Evolutionary conservation across 2,329 filamentous ascomycete species (phyloP).

Genomic region (Sporothrix dimorphospora): DNA sequence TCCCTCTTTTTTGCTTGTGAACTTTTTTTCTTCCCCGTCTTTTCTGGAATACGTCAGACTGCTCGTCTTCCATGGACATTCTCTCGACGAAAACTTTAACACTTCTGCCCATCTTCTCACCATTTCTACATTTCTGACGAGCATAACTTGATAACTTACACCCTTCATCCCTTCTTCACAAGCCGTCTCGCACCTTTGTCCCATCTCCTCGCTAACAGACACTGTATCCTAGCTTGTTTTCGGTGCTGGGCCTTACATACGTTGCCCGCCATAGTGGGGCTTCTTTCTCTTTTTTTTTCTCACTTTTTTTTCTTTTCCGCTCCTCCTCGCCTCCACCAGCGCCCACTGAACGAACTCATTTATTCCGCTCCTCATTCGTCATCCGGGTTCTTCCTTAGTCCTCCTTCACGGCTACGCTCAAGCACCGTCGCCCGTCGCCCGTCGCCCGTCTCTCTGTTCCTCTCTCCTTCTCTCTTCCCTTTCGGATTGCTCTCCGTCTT

Average conservation of each 20-base stretch:
- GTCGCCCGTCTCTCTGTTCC: too few relatives aligned
- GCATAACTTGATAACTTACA: not conserved
- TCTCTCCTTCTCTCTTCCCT: constrained; percentile 15
- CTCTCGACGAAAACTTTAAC: not conserved
- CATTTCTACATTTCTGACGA: too few relatives aligned
- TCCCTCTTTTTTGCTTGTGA: constrained; percentile 4
- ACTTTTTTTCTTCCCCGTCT: not conserved
- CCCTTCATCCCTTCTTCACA: not conserved
- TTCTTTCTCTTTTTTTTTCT: constrained; percentile 11
- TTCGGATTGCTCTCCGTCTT: not conserved
- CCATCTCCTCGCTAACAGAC: not conserved
- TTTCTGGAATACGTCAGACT: not conserved
- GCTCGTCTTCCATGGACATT: not conserved
- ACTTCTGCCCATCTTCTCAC: not conserved
- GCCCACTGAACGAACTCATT: constrained; percentile 22
- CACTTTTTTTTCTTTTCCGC: constrained; percentile 5
- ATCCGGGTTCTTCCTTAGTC: constrained; percentile 31
- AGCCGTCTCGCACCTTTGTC: not conserved
- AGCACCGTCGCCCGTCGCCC: constrained; percentile 1
- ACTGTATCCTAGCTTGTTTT: constrained; percentile 21
- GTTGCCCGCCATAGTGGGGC: constrained; percentile 17
- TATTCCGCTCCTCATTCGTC: constrained; percentile 29
- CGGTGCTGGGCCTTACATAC: constrained; percentile 6
- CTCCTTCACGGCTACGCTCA: constrained; percentile 14
- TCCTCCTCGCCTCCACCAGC: constrained; percentile 21